Conservation (phyloP, 768 basidiomycete genomes). For the Hygrocybe coccinea region DNA sequence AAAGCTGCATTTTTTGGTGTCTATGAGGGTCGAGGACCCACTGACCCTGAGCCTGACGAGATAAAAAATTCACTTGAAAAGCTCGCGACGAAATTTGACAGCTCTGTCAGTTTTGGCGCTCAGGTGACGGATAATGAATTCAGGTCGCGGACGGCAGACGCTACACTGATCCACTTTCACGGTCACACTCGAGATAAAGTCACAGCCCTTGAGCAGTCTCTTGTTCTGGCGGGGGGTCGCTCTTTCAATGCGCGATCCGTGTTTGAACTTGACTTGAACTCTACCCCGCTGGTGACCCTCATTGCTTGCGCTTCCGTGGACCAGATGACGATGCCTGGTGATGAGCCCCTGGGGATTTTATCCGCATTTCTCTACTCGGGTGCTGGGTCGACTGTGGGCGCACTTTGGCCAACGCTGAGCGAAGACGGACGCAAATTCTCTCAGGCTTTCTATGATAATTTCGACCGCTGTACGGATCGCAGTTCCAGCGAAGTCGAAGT, state of each 20-base stretch:
- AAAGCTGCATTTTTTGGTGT: background rate
- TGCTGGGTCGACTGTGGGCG: background rate
- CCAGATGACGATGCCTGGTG: background rate
- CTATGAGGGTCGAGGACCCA: background rate
- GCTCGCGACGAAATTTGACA: background rate
- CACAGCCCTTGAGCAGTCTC: background rate
- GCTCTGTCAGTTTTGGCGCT: background rate
- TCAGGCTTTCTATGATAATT: background rate
- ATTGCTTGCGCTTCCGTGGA: background rate
- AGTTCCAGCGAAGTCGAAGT: background rate
- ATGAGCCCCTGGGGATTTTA: background rate
- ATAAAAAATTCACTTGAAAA: background rate
- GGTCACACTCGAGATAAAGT: background rate
- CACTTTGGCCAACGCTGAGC: background rate
- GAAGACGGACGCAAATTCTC: background rate
- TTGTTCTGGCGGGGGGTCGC: background rate
- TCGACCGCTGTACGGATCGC: background rate
- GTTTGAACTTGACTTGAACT: background rate
- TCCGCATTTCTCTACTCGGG: background rate
- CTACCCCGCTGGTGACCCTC: background rate
- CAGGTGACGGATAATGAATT: background rate
- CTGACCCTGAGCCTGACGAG: background rate
- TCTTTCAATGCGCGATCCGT: background rate
- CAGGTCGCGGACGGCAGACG: background rate
- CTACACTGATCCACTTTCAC: slow-evolving; percentile 1